Conservation (phyloP, 73 alveolate genomes). For the Paramecium pentaurelia region DNA sequence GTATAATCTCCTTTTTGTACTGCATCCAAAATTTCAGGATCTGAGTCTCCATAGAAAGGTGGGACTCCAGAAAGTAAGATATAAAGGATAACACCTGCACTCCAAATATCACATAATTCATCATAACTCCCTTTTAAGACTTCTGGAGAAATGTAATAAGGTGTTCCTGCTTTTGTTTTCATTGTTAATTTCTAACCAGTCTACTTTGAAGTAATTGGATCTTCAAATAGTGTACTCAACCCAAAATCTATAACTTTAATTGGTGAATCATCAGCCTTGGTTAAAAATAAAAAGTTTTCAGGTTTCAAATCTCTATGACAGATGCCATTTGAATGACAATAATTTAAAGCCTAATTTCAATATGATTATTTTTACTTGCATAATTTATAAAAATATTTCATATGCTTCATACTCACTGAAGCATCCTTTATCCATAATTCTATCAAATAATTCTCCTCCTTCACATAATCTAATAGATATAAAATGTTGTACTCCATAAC, state of each 20-base stretch:
- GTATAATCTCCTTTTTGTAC: conserved; percentile 63
- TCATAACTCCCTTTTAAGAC: conserved; percentile 68
- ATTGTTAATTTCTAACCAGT: conserved; percentile 40
- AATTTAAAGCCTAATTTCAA: conserved; percentile 58
- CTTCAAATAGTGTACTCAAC: conserved; percentile 67
- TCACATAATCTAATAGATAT: conserved; percentile 51
- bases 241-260: conserved; percentile 69
- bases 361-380: background rate
- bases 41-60: conserved; percentile 71
- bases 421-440: conserved; percentile 58
- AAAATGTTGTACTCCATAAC: conserved; percentile 66
- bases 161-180: conserved; percentile 65
- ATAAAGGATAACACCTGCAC: conserved; percentile 70
- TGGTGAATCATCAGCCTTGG: conserved; percentile 52
- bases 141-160: conserved; percentile 73
- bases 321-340: conserved; percentile 68
- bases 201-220: background rate
- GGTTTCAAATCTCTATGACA: conserved; percentile 80
- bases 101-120: conserved; percentile 71
- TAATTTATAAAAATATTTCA: conserved; percentile 61
- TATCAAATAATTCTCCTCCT: conserved; percentile 78
- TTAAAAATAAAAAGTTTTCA: conserved; percentile 68
- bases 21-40: conserved; percentile 63
- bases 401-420: conserved; percentile 70
- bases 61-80: conserved; percentile 69